Conservation (phyloP, 1,284 basidiomycete genomes). For the Schizophyllum amplum region DNA sequence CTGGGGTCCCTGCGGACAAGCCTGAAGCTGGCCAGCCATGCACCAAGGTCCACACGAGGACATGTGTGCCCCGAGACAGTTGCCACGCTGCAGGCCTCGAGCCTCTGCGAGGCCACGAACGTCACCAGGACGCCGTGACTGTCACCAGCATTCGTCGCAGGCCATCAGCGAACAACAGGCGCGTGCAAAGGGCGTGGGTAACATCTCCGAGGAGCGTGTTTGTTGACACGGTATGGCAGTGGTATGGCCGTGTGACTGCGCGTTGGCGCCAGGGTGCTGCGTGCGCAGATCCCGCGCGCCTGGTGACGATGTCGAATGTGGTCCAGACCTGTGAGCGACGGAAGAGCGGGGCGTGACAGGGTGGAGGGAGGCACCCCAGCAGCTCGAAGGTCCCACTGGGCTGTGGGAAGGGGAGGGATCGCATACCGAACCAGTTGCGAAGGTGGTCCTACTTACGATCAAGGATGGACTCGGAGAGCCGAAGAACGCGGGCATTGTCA, state of each 20-base stretch:
- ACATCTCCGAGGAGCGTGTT: not conserved
- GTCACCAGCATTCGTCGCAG: no score
- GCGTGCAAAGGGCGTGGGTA: not conserved
- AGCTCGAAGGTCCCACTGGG: not conserved
- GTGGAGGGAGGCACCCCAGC: not conserved
- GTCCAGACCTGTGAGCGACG: not conserved
- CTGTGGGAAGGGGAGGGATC: not conserved
- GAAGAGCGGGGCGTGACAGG: not conserved
- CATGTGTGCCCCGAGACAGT: not conserved
- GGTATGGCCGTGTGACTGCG: not conserved
- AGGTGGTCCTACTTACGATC: no score
- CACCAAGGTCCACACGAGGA: not conserved
- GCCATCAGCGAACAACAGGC: not conserved
- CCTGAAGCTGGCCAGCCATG: no score
- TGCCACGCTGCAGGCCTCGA: no score
- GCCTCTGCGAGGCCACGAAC: no score
- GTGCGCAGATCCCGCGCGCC: not conserved
- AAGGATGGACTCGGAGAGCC: no score
- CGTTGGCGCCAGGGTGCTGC: not conserved
- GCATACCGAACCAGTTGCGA: no score
- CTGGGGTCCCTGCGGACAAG: not conserved
- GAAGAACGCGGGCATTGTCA: no score
- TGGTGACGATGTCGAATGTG: not conserved
- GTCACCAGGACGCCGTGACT: no score
- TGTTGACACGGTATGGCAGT: not conserved